These are phyloP conservation scores for Quercus bicolor DNA, from an alignment of 306 rosid species.

Conservation along the genomic window DNA sequence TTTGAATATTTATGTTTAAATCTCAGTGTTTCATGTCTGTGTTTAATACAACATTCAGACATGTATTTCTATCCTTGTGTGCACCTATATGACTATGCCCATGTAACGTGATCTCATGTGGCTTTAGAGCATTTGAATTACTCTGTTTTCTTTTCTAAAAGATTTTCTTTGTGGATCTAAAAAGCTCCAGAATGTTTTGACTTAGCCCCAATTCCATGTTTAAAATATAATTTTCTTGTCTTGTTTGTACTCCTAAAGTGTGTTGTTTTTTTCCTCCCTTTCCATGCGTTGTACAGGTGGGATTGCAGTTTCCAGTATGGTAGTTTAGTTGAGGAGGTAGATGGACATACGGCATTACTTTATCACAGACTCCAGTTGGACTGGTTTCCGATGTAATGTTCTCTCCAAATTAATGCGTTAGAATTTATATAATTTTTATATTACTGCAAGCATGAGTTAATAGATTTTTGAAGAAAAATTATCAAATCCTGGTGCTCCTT, in stretches of 20 bases:
- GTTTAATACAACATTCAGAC: not conserved
- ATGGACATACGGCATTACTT: slow-evolving; percentile 96
- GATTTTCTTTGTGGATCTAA: not conserved
- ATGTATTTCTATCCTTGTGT: not conserved
- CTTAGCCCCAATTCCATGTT: not conserved
- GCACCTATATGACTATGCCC: not conserved
- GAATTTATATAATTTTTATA: not conserved
- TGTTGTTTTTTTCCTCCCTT: slow-evolving; percentile 1
- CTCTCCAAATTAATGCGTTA: not conserved
- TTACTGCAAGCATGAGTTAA: not conserved
- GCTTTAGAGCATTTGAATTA: not conserved
- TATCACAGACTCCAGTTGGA: slow-evolving; percentile 96
- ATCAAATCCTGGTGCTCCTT: not conserved
- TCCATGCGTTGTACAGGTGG: slow-evolving; percentile 66
- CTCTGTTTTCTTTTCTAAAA: not conserved
- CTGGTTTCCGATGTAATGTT: slow-evolving; percentile 87
- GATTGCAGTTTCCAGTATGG: slow-evolving; percentile 91
- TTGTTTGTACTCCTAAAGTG: not conserved
- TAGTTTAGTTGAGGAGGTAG: slow-evolving; percentile 98
- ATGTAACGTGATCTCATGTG: not conserved
- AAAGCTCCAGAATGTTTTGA: not conserved
- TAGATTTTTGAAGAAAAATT: not conserved
- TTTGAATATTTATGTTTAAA: not conserved
- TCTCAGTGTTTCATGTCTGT: not conserved
- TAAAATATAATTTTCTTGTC: not conserved